Percentiles rank a stretch among this genome's conserved stretches.
Conservation (phyloP, 2,329 filamentous ascomycete species). For the Sclerotinia borealis region DNA sequence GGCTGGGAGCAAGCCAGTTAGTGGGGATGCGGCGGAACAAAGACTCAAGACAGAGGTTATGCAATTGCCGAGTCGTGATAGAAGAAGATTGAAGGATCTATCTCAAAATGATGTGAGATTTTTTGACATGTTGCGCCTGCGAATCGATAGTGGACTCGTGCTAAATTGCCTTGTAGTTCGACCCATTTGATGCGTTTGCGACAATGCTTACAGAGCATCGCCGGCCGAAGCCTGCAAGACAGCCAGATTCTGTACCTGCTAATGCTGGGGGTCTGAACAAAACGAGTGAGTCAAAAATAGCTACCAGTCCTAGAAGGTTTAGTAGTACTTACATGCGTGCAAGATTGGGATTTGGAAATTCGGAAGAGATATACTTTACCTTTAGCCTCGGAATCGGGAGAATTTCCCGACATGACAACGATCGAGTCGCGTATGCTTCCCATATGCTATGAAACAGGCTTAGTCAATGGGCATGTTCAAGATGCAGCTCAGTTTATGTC, state of each 20-base stretch:
- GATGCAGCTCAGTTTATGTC: slow-evolving; percentile 61
- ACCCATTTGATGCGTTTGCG: slow-evolving; percentile 29
- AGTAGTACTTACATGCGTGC: slow-evolving; percentile 2
- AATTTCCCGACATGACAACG: slow-evolving; percentile 59
- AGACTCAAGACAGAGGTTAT: slow-evolving; percentile 64
- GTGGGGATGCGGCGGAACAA: slow-evolving; percentile 59
- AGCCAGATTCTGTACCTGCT: slow-evolving; percentile 57
- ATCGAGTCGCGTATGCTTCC: slow-evolving; percentile 62
- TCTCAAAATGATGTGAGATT: slow-evolving; percentile 51
- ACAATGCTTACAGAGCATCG: slow-evolving; percentile 33
- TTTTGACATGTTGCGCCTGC: neutral
- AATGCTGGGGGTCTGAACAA: slow-evolving; percentile 70
- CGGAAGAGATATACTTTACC: slow-evolving; percentile 59
- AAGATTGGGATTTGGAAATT: slow-evolving; percentile 62
- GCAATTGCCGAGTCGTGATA: slow-evolving; percentile 61
- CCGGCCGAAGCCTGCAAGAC: slow-evolving; percentile 35
- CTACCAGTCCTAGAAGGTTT: slow-evolving; percentile 31
- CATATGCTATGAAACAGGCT: slow-evolving; percentile 60
- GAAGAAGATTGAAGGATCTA: slow-evolving; percentile 61
- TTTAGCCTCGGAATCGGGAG: slow-evolving; percentile 60
- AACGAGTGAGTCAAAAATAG: slow-evolving; percentile 54
- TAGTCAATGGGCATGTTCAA: slow-evolving; percentile 50
- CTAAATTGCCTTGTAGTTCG: slow-evolving; percentile 23
- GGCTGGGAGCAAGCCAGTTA: slow-evolving; percentile 54
- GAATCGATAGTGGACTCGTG: neutral